phyloP scores from a whole-genome alignment of 2,329 filamentous ascomycete genomes.

The Sclerotinia subarctica region DNA sequence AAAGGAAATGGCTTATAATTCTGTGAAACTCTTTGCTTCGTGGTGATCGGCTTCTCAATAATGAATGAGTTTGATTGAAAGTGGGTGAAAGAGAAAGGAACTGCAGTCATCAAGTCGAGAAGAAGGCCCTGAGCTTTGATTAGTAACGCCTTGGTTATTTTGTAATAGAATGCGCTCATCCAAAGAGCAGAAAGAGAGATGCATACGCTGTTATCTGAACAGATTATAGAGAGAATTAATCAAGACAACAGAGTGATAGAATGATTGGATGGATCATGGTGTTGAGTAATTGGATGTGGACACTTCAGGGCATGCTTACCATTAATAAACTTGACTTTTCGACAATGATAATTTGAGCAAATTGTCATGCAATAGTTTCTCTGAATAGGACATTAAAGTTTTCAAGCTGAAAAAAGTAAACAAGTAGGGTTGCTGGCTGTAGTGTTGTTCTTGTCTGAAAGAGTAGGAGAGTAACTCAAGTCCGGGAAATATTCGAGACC shows the following conservation, averaged over 20 bases:
- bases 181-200: neutral
- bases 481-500: slow-evolving; percentile 4
- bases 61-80: neutral
- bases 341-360: neutral
- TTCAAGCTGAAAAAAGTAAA: neutral
- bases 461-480: neutral
- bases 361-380: neutral
- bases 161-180: neutral
- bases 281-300: neutral
- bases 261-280: neutral
- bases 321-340: neutral
- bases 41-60: neutral
- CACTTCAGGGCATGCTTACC: slow-evolving; percentile 7
- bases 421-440: neutral
- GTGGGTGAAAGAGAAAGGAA: neutral
- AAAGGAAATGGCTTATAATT: neutral
- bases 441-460: neutral
- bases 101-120: neutral
- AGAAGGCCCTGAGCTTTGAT: neutral
- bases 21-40: no score
- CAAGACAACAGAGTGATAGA: neutral
- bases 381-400: neutral
- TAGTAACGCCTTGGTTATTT: neutral
- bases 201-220: neutral
- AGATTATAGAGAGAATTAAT: neutral